Percentiles rank a stretch among this genome's conserved stretches.
Evolutionary conservation across 352 stramenopile species (phyloP).

Genomic region (Phytophthora sansomeana): DNA sequence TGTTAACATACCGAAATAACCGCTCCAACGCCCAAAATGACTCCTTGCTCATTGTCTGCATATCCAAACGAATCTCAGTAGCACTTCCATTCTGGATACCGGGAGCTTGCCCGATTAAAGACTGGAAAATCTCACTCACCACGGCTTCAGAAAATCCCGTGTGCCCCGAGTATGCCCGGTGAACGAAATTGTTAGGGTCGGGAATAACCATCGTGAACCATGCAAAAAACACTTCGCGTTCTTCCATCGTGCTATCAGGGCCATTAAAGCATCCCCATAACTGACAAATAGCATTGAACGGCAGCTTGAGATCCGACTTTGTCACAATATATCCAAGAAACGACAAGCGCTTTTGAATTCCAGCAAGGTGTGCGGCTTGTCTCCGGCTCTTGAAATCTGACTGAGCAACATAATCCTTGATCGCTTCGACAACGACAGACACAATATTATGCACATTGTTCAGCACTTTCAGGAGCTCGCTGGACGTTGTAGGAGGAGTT

Average conservation of each 20-base stretch:
- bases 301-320: constrained; percentile 73
- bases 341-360: constrained; percentile 55
- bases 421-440: constrained; percentile 62
- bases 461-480: constrained; percentile 72
- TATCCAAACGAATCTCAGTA: constrained; percentile 51
- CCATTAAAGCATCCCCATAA: constrained; percentile 69
- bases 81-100: constrained; percentile 13
- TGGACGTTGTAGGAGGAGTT: constrained; percentile 50
- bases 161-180: constrained; percentile 68
- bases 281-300: constrained; percentile 63
- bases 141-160: constrained; percentile 65
- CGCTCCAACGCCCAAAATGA: constrained; percentile 66
- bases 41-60: constrained; percentile 58
- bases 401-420: constrained; percentile 52
- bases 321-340: constrained; percentile 85
- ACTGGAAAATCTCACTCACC: constrained; percentile 58
- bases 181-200: constrained; percentile 75
- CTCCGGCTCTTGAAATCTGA: constrained; percentile 15
- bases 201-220: constrained; percentile 78
- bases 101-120: constrained; percentile 41
- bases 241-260: constrained; percentile 40
- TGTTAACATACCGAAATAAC: constrained; percentile 74
- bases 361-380: constrained; percentile 21
- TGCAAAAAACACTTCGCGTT: constrained; percentile 72
- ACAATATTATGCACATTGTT: constrained; percentile 72